Conservation (phyloP, 495 filamentous ascomycete genomes). For the Hyaloscypha variabilis region DNA sequence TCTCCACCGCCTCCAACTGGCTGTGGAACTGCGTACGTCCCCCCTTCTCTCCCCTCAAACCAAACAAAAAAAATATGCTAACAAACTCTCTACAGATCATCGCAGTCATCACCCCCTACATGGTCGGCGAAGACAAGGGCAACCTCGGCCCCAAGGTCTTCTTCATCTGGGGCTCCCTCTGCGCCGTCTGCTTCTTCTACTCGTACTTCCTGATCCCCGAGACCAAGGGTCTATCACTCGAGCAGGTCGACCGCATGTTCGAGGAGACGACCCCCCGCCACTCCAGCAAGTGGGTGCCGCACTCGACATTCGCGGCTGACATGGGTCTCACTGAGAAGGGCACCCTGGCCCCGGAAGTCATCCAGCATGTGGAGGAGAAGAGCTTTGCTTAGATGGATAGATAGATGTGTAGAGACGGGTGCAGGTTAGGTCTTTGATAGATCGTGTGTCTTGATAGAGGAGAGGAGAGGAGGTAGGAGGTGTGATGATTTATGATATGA, state of each 20-base stretch:
- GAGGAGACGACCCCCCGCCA: slow-evolving; percentile 75
- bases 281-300: slow-evolving; percentile 71
- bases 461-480: no score
- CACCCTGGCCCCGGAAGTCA: neutral
- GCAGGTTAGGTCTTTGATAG: no score
- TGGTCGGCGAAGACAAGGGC: slow-evolving; percentile 24
- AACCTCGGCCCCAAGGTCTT: slow-evolving; percentile 76
- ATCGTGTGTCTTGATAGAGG: no score
- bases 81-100: slow-evolving; percentile 33
- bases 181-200: slow-evolving; percentile 66
- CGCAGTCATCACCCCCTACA: slow-evolving; percentile 33
- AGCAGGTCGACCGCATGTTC: slow-evolving; percentile 90
- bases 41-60: neutral
- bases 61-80: no score
- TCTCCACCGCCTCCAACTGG: slow-evolving; percentile 86
- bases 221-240: slow-evolving; percentile 77
- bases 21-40: slow-evolving; percentile 45
- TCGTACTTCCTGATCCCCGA: slow-evolving; percentile 81
- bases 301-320: slow-evolving; percentile 68
- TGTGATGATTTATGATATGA: no score
- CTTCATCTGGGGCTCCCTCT: slow-evolving; percentile 77
- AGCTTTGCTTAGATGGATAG: neutral
- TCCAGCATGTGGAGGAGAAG: slow-evolving; percentile 44
- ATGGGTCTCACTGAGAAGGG: slow-evolving; percentile 39
- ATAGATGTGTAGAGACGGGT: no score